Evolutionary conservation across 2,329 filamentous ascomycete species (phyloP), one percentile per base, ranked within the genome.

Genomic region (Nigrospora sphaerica): DNA sequence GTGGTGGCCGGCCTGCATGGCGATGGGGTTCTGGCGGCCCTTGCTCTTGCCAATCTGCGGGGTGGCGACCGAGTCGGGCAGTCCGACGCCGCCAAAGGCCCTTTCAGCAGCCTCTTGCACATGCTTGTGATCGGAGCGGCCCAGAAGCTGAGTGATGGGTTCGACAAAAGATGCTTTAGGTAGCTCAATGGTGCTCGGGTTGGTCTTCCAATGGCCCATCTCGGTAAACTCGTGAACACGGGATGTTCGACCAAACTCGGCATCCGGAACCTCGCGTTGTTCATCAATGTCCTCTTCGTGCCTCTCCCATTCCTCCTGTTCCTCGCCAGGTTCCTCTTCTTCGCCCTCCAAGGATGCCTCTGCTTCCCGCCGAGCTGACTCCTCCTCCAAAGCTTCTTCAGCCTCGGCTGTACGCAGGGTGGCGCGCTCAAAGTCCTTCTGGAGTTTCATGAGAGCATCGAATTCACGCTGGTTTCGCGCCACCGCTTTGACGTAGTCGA

Each of bases 31-130:
- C 69, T 88, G 86, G 14, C 77, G 74, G 32, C 77, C 68, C 32
- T 68, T 76, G 57, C 68, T 78, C 57, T 68, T 77, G 14, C 55
- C 62, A 2, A 73, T 70, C 32, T 69, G 67, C 0, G 86, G 84
- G 3, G 86, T 91, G 1, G 83, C 77, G 1, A 86, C 82, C 2
- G 89, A 95, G 59, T 85, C 75, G 3, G 91, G 91, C 14, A 97
- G 70, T 0, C 83, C 80, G 4, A 67, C 67, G 0, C 92, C 92
- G 38, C 91, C 92, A 61, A 95, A 92, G 1, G 80, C 74, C 38
- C 74, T 77, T 54, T 88, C 80, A 1, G 91, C 87, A 1, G 85
- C 77, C 47, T 85, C 77, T 32, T 75, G 74, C 32, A 97, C 72
- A 60, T 98, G 93, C 47, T 82, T 85, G 38, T 83, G 79, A 47